Evolutionary conservation across 2,329 filamentous ascomycete species (phyloP), one percentile per base, ranked within the genome.

Genomic region (Trichoderma atrobrunneum): DNA sequence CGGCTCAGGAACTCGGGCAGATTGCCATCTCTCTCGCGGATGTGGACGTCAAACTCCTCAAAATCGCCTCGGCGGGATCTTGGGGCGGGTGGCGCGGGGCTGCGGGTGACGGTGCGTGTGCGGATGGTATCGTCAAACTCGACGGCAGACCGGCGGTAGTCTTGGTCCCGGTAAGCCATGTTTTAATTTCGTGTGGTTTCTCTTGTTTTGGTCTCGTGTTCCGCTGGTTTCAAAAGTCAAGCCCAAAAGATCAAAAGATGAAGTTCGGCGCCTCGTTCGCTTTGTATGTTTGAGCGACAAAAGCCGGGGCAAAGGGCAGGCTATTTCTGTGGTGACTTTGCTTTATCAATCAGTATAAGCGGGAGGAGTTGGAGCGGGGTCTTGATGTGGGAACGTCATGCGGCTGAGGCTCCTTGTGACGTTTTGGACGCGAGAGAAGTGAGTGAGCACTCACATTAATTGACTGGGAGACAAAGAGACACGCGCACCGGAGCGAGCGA

Each of bases 1-100:
- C 75, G 87, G 64, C 86, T 84, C 72, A 89, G 78, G 76, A 88
- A 89, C 67, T 83, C 81, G 3, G 86, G 86, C 56, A 84, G 81
- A 2, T 73, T 62, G 56, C 66, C 66, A 56, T 85, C 83, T 59
- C 81, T 79, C 70, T 85, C 84, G 59, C 84, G 83, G 24, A 83
- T 80, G 36, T 82, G 82, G 51, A 85, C 79, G 54, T 84, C 82
- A 61, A 81, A 78, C 70, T 84, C 81, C 48, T 83, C 82, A 43
- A 78, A 73, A 34, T 79, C 80, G 10, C 67, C 67, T 16, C 70
- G 72, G 48, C 74, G 74, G 26, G 73, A n/a, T 48, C 75, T 63
- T 56, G 79, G 60, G 32, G 60, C 21, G 12, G 60, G 79, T 21
- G 81, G 79, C 26, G 81, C 78, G 30, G 79, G 78, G 43, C 76